Conservation (phyloP, 805 yeast species). For the Diddensiella caesifluorescens region DNA sequence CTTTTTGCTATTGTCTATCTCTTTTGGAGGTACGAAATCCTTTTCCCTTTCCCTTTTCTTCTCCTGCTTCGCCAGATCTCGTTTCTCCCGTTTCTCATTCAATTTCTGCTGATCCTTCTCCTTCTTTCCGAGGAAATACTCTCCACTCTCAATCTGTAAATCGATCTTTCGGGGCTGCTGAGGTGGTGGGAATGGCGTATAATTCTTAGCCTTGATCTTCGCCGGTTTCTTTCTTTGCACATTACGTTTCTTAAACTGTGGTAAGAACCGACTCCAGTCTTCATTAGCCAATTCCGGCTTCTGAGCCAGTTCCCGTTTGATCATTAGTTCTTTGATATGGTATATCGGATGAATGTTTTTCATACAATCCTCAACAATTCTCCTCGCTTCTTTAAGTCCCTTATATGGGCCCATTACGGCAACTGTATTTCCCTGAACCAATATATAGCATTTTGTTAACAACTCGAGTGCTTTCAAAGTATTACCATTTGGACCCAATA, state of each 20-base stretch:
- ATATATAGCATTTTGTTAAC: conserved; percentile 88
- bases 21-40: conserved; percentile 84
- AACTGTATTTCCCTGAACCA: conserved; percentile 97
- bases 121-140: conserved; percentile 83
- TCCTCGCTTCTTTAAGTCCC: conserved; percentile 84
- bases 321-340: conserved; percentile 95
- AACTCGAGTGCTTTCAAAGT: conserved; percentile 93
- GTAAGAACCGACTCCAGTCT: conserved; percentile 95
- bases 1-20: conserved; percentile 47
- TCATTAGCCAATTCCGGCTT: conserved; percentile 93
- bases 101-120: conserved; percentile 70
- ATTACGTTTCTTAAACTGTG: conserved; percentile 92
- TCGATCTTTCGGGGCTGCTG: conserved; percentile 96
- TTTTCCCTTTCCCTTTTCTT: conserved; percentile 66
- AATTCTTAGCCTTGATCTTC: conserved; percentile 69
- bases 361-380: conserved; percentile 98
- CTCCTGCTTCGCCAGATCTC: conserved; percentile 59
- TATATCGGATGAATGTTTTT: conserved; percentile 94
- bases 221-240: conserved; percentile 89
- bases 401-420: conserved; percentile 95
- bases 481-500: conserved; percentile 96
- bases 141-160: conserved; percentile 96
- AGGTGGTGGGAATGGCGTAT: conserved; percentile 99
- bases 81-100: conserved; percentile 73
- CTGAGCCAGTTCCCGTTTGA: conserved; percentile 88